Base-by-base conservation (phyloP, 2,329 filamentous ascomycete genomes). In the Mycosphaerella sp. region DNA sequence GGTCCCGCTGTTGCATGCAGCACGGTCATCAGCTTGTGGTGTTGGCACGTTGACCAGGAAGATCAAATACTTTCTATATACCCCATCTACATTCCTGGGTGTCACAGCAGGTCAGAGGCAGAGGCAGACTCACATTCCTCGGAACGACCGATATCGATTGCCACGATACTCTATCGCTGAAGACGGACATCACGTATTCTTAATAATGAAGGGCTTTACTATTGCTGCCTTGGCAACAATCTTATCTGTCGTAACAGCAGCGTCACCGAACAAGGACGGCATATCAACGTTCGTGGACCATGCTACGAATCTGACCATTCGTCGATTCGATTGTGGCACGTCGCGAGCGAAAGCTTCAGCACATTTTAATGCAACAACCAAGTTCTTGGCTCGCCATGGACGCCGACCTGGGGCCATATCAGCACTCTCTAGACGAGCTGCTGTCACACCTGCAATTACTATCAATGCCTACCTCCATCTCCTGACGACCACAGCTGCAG, bases 381-480 rank as follows among this genome's bases (percentile, higher is more conserved):
- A 64, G 17, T 55, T 60, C 14, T 65, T 74, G 17, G 66, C 70
- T 54, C 44, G 55, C 25, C 61, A 59, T 39, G 52, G 56, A 16
- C 56, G 61, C 16, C 45, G 53, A 44, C 53, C 55, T 21, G 51
- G 40, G 9, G 4, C 27, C 17, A 14, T 47, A 4, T 41, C 48
- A 25, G 41, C 46, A 10, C 64, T 39, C 59, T 66, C 44, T 64
- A 66, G 44, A 49, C 54, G 46, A 41, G 50, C 52, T 47, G 49
- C 47, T 40, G 56, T 57, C 39, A 56, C 50, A 13, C 54, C 53
- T 13, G 55, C 64, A 27, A 69, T 75, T 52, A 59, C 61, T 25
- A 60, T 75, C 28, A 64, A 71, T 32, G 62, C 70, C 25, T 71
- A 74, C 61, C 72, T 75, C 60, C 74, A 76, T 61, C 67, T 76